These are phyloP conservation scores for Blepharisma undulans DNA, from an alignment of 169 alveolate species.

Conservation along the genomic window DNA sequence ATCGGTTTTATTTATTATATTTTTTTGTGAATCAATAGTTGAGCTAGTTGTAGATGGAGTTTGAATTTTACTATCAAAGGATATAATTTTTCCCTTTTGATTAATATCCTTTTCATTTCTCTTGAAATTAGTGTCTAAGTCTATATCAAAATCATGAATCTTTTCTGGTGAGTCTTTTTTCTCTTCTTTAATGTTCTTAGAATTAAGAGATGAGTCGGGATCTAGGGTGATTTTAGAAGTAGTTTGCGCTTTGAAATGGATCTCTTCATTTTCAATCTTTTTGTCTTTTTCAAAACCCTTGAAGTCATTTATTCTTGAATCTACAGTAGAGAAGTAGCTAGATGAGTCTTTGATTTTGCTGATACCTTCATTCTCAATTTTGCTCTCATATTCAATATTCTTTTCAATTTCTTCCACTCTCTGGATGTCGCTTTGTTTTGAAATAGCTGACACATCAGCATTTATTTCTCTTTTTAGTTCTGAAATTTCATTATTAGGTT, in stretches of 20 bases:
- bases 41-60: not conserved
- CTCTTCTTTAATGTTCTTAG: not conserved
- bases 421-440: not conserved
- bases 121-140: not conserved
- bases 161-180: not conserved
- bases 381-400: too few relatives aligned
- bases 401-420: not conserved
- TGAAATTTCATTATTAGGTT: not conserved
- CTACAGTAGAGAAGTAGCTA: not conserved
- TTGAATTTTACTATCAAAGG: not conserved
- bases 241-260: not conserved
- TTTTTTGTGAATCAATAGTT: not conserved
- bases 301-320: not conserved
- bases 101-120: not conserved
- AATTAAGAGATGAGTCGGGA: not conserved
- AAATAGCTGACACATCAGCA: not conserved
- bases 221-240: not conserved
- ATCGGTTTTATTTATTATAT: not conserved
- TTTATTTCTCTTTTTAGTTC: not conserved
- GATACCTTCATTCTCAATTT: not conserved
- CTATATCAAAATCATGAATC: not conserved
- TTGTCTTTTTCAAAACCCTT: not conserved
- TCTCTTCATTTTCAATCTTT: not conserved
- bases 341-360: not conserved
- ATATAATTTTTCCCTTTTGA: not conserved